Conservation (phyloP, 768 basidiomycete species). For the Mycena floridula region DNA sequence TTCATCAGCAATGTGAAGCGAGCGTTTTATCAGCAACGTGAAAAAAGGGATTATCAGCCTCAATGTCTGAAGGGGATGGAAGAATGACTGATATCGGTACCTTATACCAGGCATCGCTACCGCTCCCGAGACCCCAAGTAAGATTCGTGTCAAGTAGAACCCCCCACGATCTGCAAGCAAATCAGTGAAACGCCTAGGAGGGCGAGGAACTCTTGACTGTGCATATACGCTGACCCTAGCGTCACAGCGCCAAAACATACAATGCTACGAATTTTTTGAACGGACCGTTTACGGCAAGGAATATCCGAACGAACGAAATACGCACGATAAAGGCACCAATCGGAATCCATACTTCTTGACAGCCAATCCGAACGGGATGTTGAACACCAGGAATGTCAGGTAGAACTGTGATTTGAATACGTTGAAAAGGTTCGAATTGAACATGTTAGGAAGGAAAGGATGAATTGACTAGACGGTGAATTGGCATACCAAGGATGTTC, state of each 20-base stretch:
- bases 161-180: too few relatives aligned
- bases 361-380: slow-evolving; percentile 3
- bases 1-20: too few relatives aligned
- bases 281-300: neutral
- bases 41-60: neutral
- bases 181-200: too few relatives aligned
- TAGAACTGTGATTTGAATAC: slow-evolving; percentile 2
- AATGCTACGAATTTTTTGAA: neutral
- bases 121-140: slow-evolving; percentile 4
- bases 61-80: neutral
- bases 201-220: too few relatives aligned
- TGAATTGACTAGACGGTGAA: too few relatives aligned
- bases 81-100: too few relatives aligned
- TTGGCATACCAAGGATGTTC: too few relatives aligned
- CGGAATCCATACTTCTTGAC: slow-evolving; percentile 5
- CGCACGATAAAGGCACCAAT: slow-evolving; percentile 5
- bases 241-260: slow-evolving; percentile 3
- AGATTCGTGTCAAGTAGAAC: slow-evolving; percentile 3
- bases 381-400: slow-evolving; percentile 1
- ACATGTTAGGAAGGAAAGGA: slow-evolving; percentile 2
- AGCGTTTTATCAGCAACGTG: neutral
- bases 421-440: neutral
- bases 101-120: too few relatives aligned
- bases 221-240: slow-evolving; percentile 1
- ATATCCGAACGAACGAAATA: neutral